Evolutionary conservation across 257 asterid genomes (phyloP).

Genomic region (Solanum megistacrolobum): DNA sequence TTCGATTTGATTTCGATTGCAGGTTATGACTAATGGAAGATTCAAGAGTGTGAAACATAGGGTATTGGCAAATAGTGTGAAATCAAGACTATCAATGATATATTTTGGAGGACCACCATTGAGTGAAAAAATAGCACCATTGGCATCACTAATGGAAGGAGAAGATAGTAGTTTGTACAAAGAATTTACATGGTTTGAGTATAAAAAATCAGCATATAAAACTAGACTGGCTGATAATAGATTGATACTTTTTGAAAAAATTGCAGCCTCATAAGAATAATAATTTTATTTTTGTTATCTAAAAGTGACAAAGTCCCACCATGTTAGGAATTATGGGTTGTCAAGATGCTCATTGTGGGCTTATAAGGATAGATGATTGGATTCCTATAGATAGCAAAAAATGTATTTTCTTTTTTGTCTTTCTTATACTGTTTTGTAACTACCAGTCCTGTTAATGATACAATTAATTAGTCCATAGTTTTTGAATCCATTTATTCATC

Average conservation of each 20-base stretch:
- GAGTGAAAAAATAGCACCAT: slow-evolving; percentile 56
- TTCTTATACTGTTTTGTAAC: slow-evolving; percentile 2
- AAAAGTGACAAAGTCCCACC: background rate
- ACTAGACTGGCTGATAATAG: too few species aligned
- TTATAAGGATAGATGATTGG: background rate
- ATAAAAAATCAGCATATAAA: slow-evolving; percentile 29
- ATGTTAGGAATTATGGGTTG: background rate
- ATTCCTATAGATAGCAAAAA: background rate
- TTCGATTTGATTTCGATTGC: background rate
- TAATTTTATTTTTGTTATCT: background rate
- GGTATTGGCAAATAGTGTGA: slow-evolving; percentile 35
- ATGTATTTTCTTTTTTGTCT: background rate
- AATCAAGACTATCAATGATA: slow-evolving; percentile 51
- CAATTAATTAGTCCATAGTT: background rate
- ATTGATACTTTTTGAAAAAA: too few species aligned
- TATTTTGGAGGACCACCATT: slow-evolving; percentile 65
- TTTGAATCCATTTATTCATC: background rate
- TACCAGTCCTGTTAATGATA: background rate
- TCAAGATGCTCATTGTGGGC: background rate
- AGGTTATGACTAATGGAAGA: slow-evolving; percentile 63
- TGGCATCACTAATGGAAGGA: slow-evolving; percentile 42
- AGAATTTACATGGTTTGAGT: slow-evolving; percentile 64
- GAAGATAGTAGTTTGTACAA: slow-evolving; percentile 55
- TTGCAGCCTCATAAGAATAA: background rate
- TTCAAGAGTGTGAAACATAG: slow-evolving; percentile 49